Conservation (phyloP, 345 rosid genomes). For the Chamaenerion angustifolium region DNA sequence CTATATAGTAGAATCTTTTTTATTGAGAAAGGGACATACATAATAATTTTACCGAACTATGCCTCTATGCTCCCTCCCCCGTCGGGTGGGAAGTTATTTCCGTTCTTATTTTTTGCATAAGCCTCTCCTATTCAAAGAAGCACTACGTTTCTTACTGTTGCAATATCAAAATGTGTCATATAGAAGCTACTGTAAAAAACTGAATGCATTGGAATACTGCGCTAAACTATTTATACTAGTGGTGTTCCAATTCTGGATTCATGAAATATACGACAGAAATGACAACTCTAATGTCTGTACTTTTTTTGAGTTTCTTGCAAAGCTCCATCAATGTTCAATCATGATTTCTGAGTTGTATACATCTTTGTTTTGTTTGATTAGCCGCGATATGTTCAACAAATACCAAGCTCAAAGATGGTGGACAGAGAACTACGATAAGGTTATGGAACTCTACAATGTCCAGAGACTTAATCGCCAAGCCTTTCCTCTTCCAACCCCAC, state of each 20-base stretch:
- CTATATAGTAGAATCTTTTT: slow-evolving; percentile 1
- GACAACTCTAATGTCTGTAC: too few relatives aligned
- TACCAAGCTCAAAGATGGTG: slow-evolving; percentile 98
- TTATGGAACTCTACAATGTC: slow-evolving; percentile 95
- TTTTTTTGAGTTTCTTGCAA: background rate
- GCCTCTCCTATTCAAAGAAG: too few relatives aligned
- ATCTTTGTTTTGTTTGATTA: slow-evolving; percentile 20
- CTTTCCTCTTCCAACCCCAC: slow-evolving; percentile 80
- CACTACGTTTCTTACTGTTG: too few relatives aligned
- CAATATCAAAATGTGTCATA: too few relatives aligned
- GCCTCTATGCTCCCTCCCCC: too few relatives aligned
- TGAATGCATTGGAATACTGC: too few relatives aligned
- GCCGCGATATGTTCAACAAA: slow-evolving; percentile 94
- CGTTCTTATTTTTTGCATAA: too few relatives aligned
- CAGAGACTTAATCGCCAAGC: slow-evolving; percentile 94
- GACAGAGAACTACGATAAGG: slow-evolving; percentile 91
- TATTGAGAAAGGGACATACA: background rate
- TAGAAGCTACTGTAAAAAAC: too few relatives aligned
- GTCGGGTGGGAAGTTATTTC: too few relatives aligned
- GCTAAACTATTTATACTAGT: too few relatives aligned
- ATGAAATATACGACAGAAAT: background rate
- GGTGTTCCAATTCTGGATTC: too few relatives aligned
- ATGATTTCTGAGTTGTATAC: slow-evolving; percentile 10
- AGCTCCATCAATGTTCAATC: background rate
- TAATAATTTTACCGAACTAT: too few relatives aligned